Evolutionary conservation across 805 yeast genomes (phyloP), one percentile per base, ranked within the genome.

Genomic region (Wickerhamiella nectarea): DNA sequence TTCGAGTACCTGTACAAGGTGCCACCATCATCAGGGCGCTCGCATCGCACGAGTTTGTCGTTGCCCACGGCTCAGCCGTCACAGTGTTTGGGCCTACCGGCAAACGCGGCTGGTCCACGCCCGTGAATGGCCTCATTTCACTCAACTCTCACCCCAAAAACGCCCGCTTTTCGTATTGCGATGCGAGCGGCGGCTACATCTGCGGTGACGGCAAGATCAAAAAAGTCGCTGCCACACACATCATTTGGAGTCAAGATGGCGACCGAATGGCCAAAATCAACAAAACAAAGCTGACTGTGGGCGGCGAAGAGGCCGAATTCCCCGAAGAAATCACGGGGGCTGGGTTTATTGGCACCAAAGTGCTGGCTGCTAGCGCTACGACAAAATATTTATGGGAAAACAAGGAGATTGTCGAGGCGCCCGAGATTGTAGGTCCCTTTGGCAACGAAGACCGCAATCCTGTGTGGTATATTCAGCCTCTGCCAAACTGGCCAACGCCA

Each of bases 401-500:
- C 14, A 38, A 35, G 2, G 43, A 36, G 12, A 18, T 19, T 22
- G 21, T 10, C 14, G 46, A 34, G 15, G 17, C 45, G 17, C 46
- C 46, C 3, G 55, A 51, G 5, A 49, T 49, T 1, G 48, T 52
- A 22, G 46, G 52, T 2, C 50, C 54, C 1, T 51, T 38, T 34
- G 54, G 48, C 26, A 48, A 51, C 35, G 41, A 35, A 1, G 11
- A 26, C 4, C 36, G 46, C 3, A 22, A 29, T 5, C 41, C 46
- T 3, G 35, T 40, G 10, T 54, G 54, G 53, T 50, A 46, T 36
- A 6, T 34, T 10, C 36, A 29, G 10, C 28, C 34, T 10, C 15
- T 44, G 8, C 28, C 34, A 1, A 24, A 28, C 12, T 50, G 48
- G 48, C 45, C 44, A 6, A 7, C 24, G 6, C 6, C 14, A 8